These are phyloP conservation scores for Alternaria hordeiaustralica DNA, from an alignment of 2,329 filamentous ascomycete genomes.

Conservation along the genomic window DNA sequence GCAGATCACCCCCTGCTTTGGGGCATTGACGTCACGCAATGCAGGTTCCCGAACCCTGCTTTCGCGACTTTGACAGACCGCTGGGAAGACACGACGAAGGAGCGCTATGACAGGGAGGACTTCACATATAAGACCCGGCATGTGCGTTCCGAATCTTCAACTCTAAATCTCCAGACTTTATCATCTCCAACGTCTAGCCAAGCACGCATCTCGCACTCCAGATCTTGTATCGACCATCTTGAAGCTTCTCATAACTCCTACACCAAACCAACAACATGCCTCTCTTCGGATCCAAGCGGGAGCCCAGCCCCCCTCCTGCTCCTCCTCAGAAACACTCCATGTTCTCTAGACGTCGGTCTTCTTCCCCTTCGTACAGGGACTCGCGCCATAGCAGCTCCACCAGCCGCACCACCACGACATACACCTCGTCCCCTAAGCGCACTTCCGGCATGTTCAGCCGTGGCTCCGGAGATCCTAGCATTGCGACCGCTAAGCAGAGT, in stretches of 20 bases:
- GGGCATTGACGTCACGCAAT: constrained; percentile 24
- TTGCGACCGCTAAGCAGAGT: constrained; percentile 66
- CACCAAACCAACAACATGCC: constrained; percentile 32
- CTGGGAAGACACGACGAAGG: not conserved
- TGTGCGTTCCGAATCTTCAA: not conserved
- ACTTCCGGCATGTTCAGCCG: constrained; percentile 51
- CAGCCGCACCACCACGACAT: constrained; percentile 21
- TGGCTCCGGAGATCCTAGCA: constrained; percentile 65
- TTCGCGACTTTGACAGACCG: not conserved
- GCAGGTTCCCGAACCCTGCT: constrained; percentile 12
- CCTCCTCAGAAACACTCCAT: constrained; percentile 38
- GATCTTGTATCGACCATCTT: not conserved
- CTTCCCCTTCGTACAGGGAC: constrained; percentile 22
- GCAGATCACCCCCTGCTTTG: constrained; percentile 13
- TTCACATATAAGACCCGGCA: constrained; percentile 4
- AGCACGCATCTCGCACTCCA: not conserved
- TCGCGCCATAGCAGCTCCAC: constrained; percentile 29
- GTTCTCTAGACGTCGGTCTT: constrained; percentile 48
- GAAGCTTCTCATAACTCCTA: not conserved
- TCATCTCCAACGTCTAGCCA: not conserved
- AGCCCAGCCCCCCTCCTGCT: constrained; percentile 29
- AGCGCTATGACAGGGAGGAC: not conserved
- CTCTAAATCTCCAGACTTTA: not conserved
- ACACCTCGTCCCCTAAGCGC: constrained; percentile 34
- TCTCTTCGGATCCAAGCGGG: constrained; percentile 43